phyloP scores from a whole-genome alignment of 2,329 filamentous ascomycete genomes.

The Pseudogymnoascus sp. region DNA sequence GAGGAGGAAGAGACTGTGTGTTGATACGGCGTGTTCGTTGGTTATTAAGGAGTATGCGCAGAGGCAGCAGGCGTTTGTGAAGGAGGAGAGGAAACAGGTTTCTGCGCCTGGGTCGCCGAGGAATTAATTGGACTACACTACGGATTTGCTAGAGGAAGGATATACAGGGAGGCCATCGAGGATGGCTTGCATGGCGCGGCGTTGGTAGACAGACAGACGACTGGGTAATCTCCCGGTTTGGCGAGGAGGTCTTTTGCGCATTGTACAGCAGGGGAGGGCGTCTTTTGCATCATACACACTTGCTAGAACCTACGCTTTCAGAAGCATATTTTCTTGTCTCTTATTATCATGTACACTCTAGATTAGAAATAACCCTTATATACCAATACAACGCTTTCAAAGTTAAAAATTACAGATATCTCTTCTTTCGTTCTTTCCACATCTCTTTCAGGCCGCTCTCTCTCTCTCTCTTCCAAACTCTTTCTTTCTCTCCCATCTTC shows the following conservation, averaged over 20 bases:
- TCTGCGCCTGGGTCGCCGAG: slow-evolving; percentile 12
- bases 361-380: neutral
- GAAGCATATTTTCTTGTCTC: neutral
- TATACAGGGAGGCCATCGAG: neutral
- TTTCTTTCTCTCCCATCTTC: neutral
- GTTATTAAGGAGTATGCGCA: slow-evolving; percentile 72
- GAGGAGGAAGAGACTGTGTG: slow-evolving; percentile 72
- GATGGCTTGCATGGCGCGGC: neutral
- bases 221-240: neutral
- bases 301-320: neutral
- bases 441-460: neutral
- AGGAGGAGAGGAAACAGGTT: slow-evolving; percentile 16
- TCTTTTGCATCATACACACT: neutral
- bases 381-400: neutral
- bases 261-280: neutral
- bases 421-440: neutral
- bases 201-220: neutral
- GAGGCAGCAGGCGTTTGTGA: slow-evolving; percentile 49
- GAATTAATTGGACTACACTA: neutral
- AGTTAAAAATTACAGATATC: neutral
- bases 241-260: neutral
- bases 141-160: no score
- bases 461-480: neutral
- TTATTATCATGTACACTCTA: neutral
- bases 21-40: slow-evolving; percentile 77